phyloP scores from a whole-genome alignment of 768 basidiomycete genomes.

The Trametes gibbosa region DNA sequence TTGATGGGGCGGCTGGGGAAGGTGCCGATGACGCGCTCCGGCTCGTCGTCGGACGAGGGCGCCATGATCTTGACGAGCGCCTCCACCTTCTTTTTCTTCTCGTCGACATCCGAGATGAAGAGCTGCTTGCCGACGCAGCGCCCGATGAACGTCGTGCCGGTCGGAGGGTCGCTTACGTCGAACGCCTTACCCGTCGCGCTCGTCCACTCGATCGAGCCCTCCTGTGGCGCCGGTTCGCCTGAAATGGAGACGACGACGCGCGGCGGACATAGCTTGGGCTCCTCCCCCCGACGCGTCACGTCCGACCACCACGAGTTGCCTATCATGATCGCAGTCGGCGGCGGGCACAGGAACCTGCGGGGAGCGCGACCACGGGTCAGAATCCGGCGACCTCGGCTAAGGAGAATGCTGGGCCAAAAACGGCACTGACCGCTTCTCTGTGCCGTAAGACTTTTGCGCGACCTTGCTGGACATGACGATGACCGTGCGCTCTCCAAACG shows the following conservation, averaged over 20 bases:
- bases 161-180: slow-evolving; percentile 74
- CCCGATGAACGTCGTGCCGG: slow-evolving; percentile 86
- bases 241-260: slow-evolving; percentile 87
- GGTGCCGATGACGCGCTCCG: slow-evolving; percentile 79
- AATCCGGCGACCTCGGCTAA: slow-evolving; percentile 4
- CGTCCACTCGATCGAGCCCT: slow-evolving; percentile 87
- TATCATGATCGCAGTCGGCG: slow-evolving; percentile 90
- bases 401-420: not conserved
- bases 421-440: slow-evolving; percentile 75
- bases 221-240: slow-evolving; percentile 84
- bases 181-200: slow-evolving; percentile 80
- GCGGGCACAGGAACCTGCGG: slow-evolving; percentile 83
- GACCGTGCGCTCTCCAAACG: slow-evolving; percentile 89
- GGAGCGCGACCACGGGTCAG: slow-evolving; percentile 9
- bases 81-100: slow-evolving; percentile 94
- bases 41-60: slow-evolving; percentile 73
- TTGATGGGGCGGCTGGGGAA: slow-evolving; percentile 96
- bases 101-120: slow-evolving; percentile 92
- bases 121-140: slow-evolving; percentile 93
- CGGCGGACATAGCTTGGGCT: slow-evolving; percentile 72
- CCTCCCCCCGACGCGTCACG: slow-evolving; percentile 68
- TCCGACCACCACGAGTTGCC: slow-evolving; percentile 96
- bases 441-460: slow-evolving; percentile 96
- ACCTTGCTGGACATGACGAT: slow-evolving; percentile 98
- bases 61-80: slow-evolving; percentile 89